Percentiles rank a stretch among this genome's conserved stretches.
phyloP scores from a whole-genome alignment of 106 monocot species.

The Hemerocallis citrina region DNA sequence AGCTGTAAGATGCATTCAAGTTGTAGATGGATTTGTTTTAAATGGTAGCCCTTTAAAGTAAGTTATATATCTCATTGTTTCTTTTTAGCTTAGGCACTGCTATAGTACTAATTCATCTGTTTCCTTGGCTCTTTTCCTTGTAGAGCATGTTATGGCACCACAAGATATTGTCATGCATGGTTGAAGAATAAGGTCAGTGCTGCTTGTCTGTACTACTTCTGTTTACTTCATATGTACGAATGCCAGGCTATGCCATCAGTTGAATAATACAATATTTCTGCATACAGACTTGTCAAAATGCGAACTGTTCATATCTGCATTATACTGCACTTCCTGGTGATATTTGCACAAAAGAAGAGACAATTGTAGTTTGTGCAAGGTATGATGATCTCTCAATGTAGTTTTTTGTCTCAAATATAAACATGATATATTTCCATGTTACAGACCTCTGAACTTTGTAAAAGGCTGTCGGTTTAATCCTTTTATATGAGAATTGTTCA shows the following conservation, averaged over 20 bases:
- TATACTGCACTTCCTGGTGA: constrained; percentile 22
- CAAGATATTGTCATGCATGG: constrained; percentile 36
- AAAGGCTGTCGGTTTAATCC: background rate
- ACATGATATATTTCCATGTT: background rate
- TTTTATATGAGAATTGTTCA: background rate
- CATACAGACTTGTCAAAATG: constrained; percentile 30
- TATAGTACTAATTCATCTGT: background rate
- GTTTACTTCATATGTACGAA: constrained; percentile 3
- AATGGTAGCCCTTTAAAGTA: constrained; percentile 43
- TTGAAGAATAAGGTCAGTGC: constrained; percentile 30
- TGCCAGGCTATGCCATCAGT: background rate
- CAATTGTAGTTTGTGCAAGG: constrained; percentile 23
- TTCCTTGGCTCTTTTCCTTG: background rate
- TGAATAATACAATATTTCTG: background rate
- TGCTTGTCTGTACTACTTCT: background rate
- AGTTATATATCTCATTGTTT: constrained; percentile 4
- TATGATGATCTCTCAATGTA: constrained; percentile 6
- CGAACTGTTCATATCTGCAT: constrained; percentile 38
- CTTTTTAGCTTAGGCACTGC: background rate
- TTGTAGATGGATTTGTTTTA: constrained; percentile 33
- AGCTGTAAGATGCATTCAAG: constrained; percentile 40
- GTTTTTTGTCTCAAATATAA: background rate
- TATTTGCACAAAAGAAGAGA: constrained; percentile 32
- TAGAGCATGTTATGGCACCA: constrained; percentile 46
- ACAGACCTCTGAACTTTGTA: background rate